Conservation (phyloP, 305 asterid species). For the Withania somnifera region DNA sequence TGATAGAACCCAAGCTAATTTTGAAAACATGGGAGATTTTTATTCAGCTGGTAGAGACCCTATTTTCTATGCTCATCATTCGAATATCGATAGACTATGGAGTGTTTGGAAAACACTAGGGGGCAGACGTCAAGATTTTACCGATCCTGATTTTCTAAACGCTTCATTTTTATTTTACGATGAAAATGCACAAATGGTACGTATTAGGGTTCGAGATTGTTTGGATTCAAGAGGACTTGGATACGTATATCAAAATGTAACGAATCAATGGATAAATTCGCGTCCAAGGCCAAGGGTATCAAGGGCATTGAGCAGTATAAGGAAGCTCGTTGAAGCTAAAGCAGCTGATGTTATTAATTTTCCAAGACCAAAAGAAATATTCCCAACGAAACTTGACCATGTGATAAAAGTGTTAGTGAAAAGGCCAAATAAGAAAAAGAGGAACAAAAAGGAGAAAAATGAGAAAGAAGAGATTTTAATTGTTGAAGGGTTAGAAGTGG, state of each 20-base stretch:
- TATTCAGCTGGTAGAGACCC: slow-evolving; percentile 21
- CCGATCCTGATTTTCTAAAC: slow-evolving; percentile 7
- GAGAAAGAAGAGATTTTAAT: slow-evolving; percentile 7
- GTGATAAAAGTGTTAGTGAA: slow-evolving; percentile 5
- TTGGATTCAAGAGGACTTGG: slow-evolving; percentile 3
- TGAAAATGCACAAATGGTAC: slow-evolving; percentile 4
- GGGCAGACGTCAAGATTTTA: neutral
- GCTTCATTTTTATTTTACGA: slow-evolving; percentile 12
- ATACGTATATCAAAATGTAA: slow-evolving; percentile 2
- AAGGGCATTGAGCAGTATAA: neutral
- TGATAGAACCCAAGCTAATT: slow-evolving; percentile 9
- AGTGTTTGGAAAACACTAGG: slow-evolving; percentile 11
- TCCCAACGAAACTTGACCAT: slow-evolving; percentile 11
- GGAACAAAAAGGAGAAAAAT: slow-evolving; percentile 3
- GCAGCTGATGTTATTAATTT: neutral
- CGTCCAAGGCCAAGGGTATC: slow-evolving; percentile 6
- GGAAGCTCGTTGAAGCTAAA: neutral
- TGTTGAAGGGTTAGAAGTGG: slow-evolving; percentile 12
- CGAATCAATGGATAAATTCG: neutral
- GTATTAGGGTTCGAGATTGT: slow-evolving; percentile 1
- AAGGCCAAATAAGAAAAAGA: slow-evolving; percentile 9
- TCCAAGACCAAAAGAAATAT: neutral
- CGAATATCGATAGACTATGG: slow-evolving; percentile 21
- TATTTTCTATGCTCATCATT: slow-evolving; percentile 17
- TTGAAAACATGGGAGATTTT: slow-evolving; percentile 31